Conservation (phyloP, 2,329 filamentous ascomycete species). For the Neofusicoccum parvum region DNA sequence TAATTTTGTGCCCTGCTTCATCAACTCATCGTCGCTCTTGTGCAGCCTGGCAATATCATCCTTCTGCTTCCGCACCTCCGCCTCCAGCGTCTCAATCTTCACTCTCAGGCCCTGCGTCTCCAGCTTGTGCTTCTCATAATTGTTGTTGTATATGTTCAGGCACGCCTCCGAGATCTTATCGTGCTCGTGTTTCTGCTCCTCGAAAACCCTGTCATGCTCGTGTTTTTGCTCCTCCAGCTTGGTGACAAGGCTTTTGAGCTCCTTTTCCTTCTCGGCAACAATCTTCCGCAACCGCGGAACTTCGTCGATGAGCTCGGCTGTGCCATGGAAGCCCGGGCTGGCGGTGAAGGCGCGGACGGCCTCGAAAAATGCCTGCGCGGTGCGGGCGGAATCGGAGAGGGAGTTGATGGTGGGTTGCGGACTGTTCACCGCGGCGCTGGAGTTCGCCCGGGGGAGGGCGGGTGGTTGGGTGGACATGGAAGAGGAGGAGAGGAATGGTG, state of each 20-base stretch:
- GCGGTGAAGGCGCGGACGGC: slow-evolving; percentile 4
- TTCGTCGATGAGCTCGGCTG: slow-evolving; percentile 15
- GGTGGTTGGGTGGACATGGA: not conserved
- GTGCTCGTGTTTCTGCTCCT: not conserved
- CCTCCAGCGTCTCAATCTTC: not conserved
- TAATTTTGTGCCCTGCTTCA: not conserved
- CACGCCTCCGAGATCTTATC: not conserved
- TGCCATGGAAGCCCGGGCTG: not conserved
- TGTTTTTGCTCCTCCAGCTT: not conserved
- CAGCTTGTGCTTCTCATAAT: not conserved
- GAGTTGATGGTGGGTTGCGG: not conserved
- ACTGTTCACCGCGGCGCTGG: slow-evolving; percentile 1
- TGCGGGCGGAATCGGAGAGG: slow-evolving; percentile 10
- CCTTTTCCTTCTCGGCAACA: not conserved
- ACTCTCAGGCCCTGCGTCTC: not conserved
- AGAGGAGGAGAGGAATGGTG: not conserved
- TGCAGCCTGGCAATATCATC: not conserved
- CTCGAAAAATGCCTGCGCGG: slow-evolving; percentile 4
- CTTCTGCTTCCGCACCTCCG: not conserved
- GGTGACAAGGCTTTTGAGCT: not conserved
- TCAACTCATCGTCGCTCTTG: slow-evolving; percentile 7
- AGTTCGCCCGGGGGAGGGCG: not conserved
- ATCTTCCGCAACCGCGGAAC: slow-evolving; percentile 6
- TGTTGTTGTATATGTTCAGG: not conserved
- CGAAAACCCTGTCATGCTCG: not conserved